Conservation (phyloP, 257 asterid species). For the Petunia axillaris region DNA sequence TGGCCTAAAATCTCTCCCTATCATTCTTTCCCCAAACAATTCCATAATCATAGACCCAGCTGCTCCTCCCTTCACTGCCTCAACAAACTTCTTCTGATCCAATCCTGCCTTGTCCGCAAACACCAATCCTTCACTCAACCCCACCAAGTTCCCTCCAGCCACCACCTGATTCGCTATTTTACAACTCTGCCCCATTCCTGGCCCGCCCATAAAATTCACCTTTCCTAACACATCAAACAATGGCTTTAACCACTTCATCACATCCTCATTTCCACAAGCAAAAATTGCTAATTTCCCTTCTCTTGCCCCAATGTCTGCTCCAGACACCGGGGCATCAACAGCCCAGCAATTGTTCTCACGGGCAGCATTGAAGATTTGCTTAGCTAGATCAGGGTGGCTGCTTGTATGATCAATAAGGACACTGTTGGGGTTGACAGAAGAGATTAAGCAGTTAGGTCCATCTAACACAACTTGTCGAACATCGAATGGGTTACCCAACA, state of each 20-base stretch:
- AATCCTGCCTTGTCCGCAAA: constrained; percentile 79
- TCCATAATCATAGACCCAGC: constrained; percentile 89
- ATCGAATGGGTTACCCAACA: constrained; percentile 92
- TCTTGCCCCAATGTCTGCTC: constrained; percentile 81
- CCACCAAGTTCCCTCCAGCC: constrained; percentile 65
- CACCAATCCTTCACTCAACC: constrained; percentile 85
- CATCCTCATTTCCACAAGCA: constrained; percentile 66
- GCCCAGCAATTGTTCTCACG: constrained; percentile 48
- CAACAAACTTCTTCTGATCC: constrained; percentile 63
- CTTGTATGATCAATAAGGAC: constrained; percentile 81
- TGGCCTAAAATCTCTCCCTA: constrained; percentile 66
- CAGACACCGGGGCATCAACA: constrained; percentile 88
- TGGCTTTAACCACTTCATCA: constrained; percentile 74
- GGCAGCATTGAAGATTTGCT: constrained; percentile 50
- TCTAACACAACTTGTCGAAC: constrained; percentile 65
- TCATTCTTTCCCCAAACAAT: constrained; percentile 83
- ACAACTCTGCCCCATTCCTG: constrained; percentile 87
- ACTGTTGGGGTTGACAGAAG: constrained; percentile 50
- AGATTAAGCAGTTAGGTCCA: constrained; percentile 39
- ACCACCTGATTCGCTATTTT: constrained; percentile 83
- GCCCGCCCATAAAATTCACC: constrained; percentile 62
- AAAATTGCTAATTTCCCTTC: constrained; percentile 70
- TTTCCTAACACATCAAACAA: constrained; percentile 68
- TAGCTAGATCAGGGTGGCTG: constrained; percentile 71
- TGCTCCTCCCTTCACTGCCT: constrained; percentile 84